Evolutionary conservation across 352 stramenopile genomes (phyloP), one percentile per base, ranked within the genome.

Genomic region (Globisporangium carolinianum): DNA sequence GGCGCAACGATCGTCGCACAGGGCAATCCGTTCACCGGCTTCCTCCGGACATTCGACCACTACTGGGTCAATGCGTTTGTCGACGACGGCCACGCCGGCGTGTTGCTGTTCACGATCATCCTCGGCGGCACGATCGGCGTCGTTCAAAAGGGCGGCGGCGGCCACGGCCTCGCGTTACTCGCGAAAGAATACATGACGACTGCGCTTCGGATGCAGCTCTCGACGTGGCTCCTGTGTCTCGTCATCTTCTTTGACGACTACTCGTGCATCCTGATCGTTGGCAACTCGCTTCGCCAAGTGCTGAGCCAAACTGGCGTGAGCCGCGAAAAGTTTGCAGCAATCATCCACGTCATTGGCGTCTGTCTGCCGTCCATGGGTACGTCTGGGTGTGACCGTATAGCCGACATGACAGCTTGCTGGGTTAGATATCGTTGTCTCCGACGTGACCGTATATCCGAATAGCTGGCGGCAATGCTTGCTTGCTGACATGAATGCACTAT

Each of bases 161-260:
- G 83, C 47, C 79, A 93, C 54, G 89, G 89, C 8, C 69, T 97
- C 45, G 86, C 89, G 50, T 63, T 90, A 14, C 57, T 90, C 32
- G 82, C 82, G 46, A 87, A 91, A 61, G 72, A 86, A 61, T 89
- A 78, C 63, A 92, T 92, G 83, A 91, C 78, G 10, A 86, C 80
- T 42, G 87, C 79, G 48, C 65, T 94, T 55, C 76, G 83, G 11
- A 91, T 91, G 78, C 83, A 92, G 61, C 66, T 96, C 37, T 83
- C 83, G 17, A 91, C 84, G 48, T 94, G 82, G 82, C 57, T 89
- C 50, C 63, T 94, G 32, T 94, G 84, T 51, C 65, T 91, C 52
- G 67, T 94, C 56, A 93, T 96, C 65, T 97, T 97, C 75, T 97
- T 97, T 60, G 89, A 97, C 63, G 89, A 97, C 69, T 97, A 96